phyloP scores from a whole-genome alignment of 1,284 basidiomycete species.

The Cryptococcus wingfieldii region DNA sequence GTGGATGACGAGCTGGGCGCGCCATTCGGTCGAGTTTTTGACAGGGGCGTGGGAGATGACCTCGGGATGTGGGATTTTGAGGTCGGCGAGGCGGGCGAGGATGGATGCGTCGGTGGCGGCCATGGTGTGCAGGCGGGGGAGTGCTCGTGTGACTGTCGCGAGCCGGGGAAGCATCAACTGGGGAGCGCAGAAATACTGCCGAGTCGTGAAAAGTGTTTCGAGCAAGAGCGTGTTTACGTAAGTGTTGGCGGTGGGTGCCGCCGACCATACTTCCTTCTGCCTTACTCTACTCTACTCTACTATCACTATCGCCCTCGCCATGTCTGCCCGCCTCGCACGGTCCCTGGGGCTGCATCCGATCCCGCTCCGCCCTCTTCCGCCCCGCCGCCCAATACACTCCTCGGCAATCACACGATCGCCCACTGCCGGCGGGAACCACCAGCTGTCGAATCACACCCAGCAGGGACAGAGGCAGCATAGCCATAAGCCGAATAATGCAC shows the following conservation, averaged over 20 bases:
- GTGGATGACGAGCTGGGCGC: constrained; percentile 37
- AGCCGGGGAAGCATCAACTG: background rate
- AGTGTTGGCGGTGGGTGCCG: background rate
- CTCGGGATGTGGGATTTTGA: constrained; percentile 38
- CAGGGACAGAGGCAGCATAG: background rate
- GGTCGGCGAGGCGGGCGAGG: constrained; percentile 34
- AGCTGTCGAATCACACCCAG: background rate
- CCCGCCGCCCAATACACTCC: constrained; percentile 5
- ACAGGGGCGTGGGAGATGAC: constrained; percentile 44
- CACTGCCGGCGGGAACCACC: background rate
- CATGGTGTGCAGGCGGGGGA: background rate
- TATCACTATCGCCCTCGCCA: background rate
- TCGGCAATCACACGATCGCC: background rate
- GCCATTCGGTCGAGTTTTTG: constrained; percentile 43
- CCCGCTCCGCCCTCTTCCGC: no score
- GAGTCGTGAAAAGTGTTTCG: constrained; percentile 1
- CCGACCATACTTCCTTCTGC: background rate
- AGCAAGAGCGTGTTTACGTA: background rate
- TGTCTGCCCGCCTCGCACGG: no score
- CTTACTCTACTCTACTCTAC: no score
- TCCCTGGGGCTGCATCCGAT: no score
- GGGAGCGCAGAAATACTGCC: background rate
- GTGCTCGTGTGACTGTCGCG: background rate
- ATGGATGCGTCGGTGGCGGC: constrained; percentile 68
- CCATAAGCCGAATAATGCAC: constrained; percentile 13